A percentile compares a stretch with the other conserved stretches of the same genome.
Conservation (phyloP, 108 stramenopile species). For the Cyclotella cryptica region DNA sequence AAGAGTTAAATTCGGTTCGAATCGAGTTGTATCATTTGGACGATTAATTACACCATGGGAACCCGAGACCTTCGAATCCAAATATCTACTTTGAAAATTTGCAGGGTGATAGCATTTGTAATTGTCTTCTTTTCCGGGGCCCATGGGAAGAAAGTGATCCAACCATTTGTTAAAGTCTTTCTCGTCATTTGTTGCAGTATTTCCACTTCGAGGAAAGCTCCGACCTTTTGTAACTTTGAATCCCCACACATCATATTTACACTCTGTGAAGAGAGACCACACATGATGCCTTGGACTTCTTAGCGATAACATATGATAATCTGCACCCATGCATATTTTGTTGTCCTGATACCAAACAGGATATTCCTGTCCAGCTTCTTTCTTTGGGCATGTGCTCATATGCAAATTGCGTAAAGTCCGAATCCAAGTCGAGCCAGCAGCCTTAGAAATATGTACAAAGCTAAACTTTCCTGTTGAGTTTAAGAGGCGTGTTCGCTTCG, state of each 20-base stretch:
- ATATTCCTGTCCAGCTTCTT: constrained; percentile 15
- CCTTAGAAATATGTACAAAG: constrained; percentile 28
- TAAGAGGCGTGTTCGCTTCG: not conserved
- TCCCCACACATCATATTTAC: constrained; percentile 26
- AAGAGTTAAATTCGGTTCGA: constrained; percentile 13
- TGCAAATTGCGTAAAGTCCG: not conserved
- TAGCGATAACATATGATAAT: constrained; percentile 10
- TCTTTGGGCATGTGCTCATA: constrained; percentile 10
- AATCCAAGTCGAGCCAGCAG: constrained; percentile 32
- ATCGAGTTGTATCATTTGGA: not conserved
- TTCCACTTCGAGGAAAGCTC: constrained; percentile 19
- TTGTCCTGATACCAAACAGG: constrained; percentile 6
- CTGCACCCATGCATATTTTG: not conserved
- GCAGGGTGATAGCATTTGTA: constrained; percentile 31
- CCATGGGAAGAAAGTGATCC: constrained; percentile 14
- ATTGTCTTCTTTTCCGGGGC: not conserved
- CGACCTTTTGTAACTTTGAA: constrained; percentile 3
- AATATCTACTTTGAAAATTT: constrained; percentile 22
- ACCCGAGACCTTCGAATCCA: not conserved
- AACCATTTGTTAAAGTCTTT: constrained; percentile 25
- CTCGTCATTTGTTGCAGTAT: not conserved
- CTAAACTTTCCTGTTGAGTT: constrained; percentile 12
- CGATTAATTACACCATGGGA: not conserved
- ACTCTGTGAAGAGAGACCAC: constrained; percentile 23
- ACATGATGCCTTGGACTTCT: constrained; percentile 32